Base-by-base conservation (phyloP, 352 stramenopile species). In the Globisporangium cylindrosporum region DNA sequence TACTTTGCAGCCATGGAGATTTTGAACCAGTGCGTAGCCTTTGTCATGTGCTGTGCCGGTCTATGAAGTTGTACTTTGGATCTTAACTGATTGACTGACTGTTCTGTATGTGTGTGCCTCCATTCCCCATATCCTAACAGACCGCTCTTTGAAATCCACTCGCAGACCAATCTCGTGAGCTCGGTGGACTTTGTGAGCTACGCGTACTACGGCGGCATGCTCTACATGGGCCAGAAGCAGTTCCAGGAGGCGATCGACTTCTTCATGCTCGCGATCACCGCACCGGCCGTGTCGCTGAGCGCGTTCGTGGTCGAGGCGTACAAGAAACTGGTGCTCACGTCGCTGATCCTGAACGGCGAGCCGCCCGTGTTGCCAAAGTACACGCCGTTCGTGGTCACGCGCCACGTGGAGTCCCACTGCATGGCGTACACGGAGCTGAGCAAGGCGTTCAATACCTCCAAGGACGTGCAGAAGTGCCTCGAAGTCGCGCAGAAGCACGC, bases 301-400 rank as follows among this genome's bases (percentile, higher is more conserved):
- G 86, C 85, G 2, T 91, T 96, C 55, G 86, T 87, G 24, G 77
- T 96, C 64, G 89, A 93, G 36, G 79, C 86, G 27, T 93, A 90
- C 81, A 95, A 95, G 76, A 94, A 94, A 61, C 68, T 91, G 48
- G 63, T 92, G 53, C 71, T 96, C 7, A 76, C 82, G 58, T 86
- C 81, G 61, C 72, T 96, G 36, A 79, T 96, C 34, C 51, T 80
- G 18, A 67, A 77, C 46, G 85, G 87, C 20, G 77, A 93, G 29
- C 46, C 62, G 4, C 75, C 79, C 3, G 49, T 79, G 61, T 76
- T 95, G 41, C 88, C 88, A 12, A 94, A 95, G 74, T 92, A 92
- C 76, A 89, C 86, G 57, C 77, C 86, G 18, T 91, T 92, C 49
- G 83, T 92, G 32, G 86, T 94, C 54, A 78, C 81, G 36, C 83